Conservation (phyloP, 768 basidiomycete species). For the Gloeopeniophorella convolvens region DNA sequence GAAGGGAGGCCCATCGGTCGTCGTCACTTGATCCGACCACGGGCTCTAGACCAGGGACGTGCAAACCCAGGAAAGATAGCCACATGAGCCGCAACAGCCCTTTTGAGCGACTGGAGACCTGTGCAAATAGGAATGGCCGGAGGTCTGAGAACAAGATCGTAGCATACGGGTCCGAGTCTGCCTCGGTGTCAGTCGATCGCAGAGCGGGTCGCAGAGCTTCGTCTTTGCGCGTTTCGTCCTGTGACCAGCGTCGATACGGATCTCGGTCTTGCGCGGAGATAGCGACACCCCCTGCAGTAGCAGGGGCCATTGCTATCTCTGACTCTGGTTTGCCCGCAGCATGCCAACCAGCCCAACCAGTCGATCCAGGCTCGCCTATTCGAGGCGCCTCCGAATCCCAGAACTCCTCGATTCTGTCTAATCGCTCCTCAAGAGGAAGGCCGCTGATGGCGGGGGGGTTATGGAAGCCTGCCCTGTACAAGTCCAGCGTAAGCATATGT, state of each 20-base stretch:
- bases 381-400: conserved; percentile 82
- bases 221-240: conserved; percentile 49
- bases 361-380: conserved; percentile 58
- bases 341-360: conserved; percentile 66
- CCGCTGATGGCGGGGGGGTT: conserved; percentile 40
- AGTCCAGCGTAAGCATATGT: neutral
- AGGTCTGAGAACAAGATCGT: conserved; percentile 72
- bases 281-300: conserved; percentile 12
- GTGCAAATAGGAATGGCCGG: conserved; percentile 42
- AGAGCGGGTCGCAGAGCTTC: conserved; percentile 38
- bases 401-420: conserved; percentile 66
- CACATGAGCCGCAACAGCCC: conserved; percentile 58
- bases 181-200: conserved; percentile 45
- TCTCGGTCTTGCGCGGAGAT: conserved; percentile 37
- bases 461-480: conserved; percentile 47
- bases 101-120: conserved; percentile 41
- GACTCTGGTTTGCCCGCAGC: conserved; percentile 36
- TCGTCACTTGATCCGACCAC: conserved; percentile 34
- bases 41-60: conserved; percentile 58
- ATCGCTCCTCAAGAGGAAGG: conserved; percentile 39
- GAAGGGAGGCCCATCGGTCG: conserved; percentile 57
- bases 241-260: conserved; percentile 63
- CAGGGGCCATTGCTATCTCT: neutral
- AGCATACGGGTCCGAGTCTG: conserved; percentile 60
- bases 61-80: conserved; percentile 65